Evolutionary conservation across 2,329 filamentous ascomycete species (phyloP).

Genomic region (Colletotrichum lupini): DNA sequence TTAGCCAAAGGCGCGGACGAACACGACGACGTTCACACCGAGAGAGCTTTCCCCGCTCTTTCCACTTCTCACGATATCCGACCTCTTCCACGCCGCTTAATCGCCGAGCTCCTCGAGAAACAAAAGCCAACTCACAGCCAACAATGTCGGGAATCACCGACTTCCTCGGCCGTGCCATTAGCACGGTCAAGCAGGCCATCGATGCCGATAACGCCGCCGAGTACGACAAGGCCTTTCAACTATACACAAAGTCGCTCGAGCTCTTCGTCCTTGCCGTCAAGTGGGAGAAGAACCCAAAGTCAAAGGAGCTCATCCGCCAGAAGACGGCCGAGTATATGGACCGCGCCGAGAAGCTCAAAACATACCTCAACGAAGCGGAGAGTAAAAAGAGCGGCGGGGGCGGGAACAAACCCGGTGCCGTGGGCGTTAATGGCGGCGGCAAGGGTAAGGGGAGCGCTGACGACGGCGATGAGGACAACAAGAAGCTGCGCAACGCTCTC

Average conservation of each 20-base stretch:
- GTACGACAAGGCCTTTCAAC: conserved; percentile 96
- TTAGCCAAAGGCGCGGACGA: background rate
- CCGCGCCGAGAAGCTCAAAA: conserved; percentile 96
- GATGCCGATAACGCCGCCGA: conserved; percentile 94
- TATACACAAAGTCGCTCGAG: conserved; percentile 95
- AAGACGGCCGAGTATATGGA: conserved; percentile 99
- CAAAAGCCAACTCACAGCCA: background rate
- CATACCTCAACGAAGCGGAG: conserved; percentile 82
- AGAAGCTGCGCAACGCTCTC: conserved; percentile 92
- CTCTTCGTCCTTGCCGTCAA: conserved; percentile 99
- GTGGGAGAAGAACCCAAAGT: conserved; percentile 99
- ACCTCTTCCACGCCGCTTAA: background rate
- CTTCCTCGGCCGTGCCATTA: conserved; percentile 96
- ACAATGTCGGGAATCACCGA: conserved; percentile 89
- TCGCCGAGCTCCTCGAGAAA: background rate
- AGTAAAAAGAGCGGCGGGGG: conserved; percentile 78
- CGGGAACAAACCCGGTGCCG: conserved; percentile 68
- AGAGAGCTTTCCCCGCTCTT: conserved; percentile 31
- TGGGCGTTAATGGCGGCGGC: conserved; percentile 72
- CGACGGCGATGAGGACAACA: conserved; percentile 87
- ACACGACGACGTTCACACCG: conserved; percentile 7
- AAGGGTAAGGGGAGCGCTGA: conserved; percentile 71
- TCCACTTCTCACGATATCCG: conserved; percentile 13
- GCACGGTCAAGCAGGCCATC: conserved; percentile 97
- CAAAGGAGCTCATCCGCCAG: conserved; percentile 95